Evolutionary conservation across 2,329 filamentous ascomycete species (phyloP), one percentile per base, ranked within the genome.

Genomic region (Ceratocystis alfenasii): DNA sequence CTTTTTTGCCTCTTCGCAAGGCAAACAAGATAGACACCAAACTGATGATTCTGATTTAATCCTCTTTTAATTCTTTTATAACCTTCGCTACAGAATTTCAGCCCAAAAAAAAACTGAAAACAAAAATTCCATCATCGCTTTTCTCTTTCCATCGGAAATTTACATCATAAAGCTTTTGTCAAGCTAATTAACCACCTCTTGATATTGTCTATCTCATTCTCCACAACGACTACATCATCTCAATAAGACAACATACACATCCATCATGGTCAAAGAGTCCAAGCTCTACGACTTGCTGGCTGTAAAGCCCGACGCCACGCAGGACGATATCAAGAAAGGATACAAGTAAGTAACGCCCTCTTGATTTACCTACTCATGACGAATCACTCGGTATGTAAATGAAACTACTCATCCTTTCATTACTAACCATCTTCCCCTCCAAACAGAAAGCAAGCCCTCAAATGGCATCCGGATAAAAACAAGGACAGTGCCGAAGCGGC

Each of bases 401-500:
- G 15, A 20, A 8, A 4, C 48, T 53, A 8, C n/a, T 25, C 17
- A 6, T 28, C 15, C 25, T 6, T 17, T 57, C 28, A 7, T 28
- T 8, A 17, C n/a, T 28, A n/a, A 25, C 48, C 22, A 15, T 7
- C 28, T 7, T 7, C 7, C 44, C 36, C 68, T 50, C 63, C 25
- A 15, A 67, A 69, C 74, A 90, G 88, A 69, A 96, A 96, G 81
- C 83, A 87, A 66, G 93, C 93, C 65, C 78, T 97, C 74, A 95
- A 92, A 78, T 92, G 86, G 78, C 94, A 99, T 74, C 94, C 94
- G 5, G 94, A 99, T 80, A 99, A 97, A 82, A 99, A 97, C 81
- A 92, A 92, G 76, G 87, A 95, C 77, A 91, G 93, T 71, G 86
- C 91, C 36, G 78, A 85, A 64, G 90, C 93, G 7, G 81, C 85